phyloP scores from a whole-genome alignment of 139 green algal species.

The Axilococcus clingmanii region DNA sequence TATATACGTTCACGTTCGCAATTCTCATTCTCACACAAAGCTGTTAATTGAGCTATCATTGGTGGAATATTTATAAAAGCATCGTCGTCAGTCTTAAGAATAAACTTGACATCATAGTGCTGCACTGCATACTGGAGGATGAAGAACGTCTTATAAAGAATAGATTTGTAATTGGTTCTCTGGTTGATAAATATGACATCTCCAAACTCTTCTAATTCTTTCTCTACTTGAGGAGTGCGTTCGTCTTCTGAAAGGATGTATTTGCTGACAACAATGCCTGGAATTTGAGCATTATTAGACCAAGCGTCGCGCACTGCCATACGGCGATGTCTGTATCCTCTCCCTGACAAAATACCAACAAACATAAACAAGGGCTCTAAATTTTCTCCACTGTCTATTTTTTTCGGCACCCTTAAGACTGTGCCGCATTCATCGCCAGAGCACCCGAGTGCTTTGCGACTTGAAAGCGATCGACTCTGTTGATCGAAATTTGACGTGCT shows the following conservation, averaged over 20 bases:
- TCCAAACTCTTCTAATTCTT: constrained; percentile 24
- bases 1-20: too few species aligned
- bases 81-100: constrained; percentile 50
- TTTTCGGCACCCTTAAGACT: too few species aligned
- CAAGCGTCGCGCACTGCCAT: too few species aligned
- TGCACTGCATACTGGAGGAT: constrained; percentile 32
- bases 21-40: too few species aligned
- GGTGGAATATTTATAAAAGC: constrained; percentile 33
- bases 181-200: constrained; percentile 40
- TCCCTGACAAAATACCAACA: too few species aligned
- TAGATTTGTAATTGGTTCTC: constrained; percentile 46
- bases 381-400: too few species aligned
- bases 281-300: constrained; percentile 18
- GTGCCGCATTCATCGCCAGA: too few species aligned
- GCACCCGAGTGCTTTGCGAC: too few species aligned
- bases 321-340: too few species aligned
- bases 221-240: constrained; percentile 33
- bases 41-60: background rate
- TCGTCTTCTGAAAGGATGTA: constrained; percentile 47
- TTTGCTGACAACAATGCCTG: constrained; percentile 11
- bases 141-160: constrained; percentile 40
- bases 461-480: too few species aligned
- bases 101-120: constrained; percentile 32
- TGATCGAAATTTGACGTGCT: too few species aligned
- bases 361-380: too few species aligned